phyloP scores from a whole-genome alignment of 805 yeast genomes.

The Yamadazyma philogaea region DNA sequence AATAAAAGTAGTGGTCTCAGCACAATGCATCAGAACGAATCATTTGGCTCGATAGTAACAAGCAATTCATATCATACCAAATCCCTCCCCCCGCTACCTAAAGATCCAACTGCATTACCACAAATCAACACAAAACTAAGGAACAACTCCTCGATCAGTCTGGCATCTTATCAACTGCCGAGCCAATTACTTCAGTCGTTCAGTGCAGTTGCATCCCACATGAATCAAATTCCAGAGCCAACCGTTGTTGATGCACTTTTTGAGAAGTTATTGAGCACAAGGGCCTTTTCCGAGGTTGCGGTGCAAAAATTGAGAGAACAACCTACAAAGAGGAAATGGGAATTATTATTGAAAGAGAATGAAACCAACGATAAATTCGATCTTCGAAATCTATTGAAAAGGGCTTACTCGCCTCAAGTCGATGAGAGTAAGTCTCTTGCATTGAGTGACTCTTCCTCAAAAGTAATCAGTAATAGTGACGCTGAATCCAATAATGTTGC shows the following conservation, averaged over 20 bases:
- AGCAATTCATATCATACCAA: background rate
- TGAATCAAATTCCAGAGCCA: slow-evolving; percentile 33
- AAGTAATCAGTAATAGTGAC: slow-evolving; percentile 14
- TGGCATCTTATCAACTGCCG: slow-evolving; percentile 5
- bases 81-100: slow-evolving; percentile 3
- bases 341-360: slow-evolving; percentile 38
- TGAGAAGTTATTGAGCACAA: slow-evolving; percentile 33
- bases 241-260: slow-evolving; percentile 38
- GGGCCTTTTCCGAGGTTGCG: slow-evolving; percentile 38
- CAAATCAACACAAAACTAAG: slow-evolving; percentile 4
- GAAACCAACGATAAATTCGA: slow-evolving; percentile 38
- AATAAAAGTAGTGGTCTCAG: background rate
- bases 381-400: slow-evolving; percentile 19
- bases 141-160: background rate
- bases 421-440: slow-evolving; percentile 2
- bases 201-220: slow-evolving; percentile 29
- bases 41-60: slow-evolving; percentile 1
- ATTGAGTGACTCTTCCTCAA: background rate
- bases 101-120: background rate
- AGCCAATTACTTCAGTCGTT: slow-evolving; percentile 32
- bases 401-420: background rate
- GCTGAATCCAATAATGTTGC: slow-evolving; percentile 4
- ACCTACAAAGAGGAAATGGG: slow-evolving; percentile 42
- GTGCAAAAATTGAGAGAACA: slow-evolving; percentile 29
- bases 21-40: slow-evolving; percentile 7